Conservation (phyloP, 495 filamentous ascomycete species). For the Penicillium longicatenatum region DNA sequence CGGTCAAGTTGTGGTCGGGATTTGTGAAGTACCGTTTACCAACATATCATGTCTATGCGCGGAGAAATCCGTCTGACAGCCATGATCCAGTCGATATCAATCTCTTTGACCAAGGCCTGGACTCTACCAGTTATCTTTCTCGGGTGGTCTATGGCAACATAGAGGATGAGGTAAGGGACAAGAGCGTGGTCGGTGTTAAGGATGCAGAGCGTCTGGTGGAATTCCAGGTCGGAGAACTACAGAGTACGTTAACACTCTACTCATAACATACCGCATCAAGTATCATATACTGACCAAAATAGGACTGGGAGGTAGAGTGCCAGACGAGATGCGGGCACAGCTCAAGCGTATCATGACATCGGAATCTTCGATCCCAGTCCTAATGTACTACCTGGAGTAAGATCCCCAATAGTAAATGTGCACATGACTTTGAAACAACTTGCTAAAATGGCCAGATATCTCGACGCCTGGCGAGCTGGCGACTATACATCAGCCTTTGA, state of each 20-base stretch:
- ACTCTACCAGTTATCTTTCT: conserved; percentile 48
- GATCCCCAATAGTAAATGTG: conserved; percentile 7
- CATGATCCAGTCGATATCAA: conserved; percentile 71
- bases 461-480: conserved; percentile 88
- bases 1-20: conserved; percentile 71
- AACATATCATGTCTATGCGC: conserved; percentile 69
- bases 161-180: conserved; percentile 46
- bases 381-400: conserved; percentile 77
- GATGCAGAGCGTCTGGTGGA: conserved; percentile 84
- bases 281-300: conserved; percentile 27
- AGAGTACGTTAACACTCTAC: conserved; percentile 57
- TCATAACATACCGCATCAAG: neutral
- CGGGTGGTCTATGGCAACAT: conserved; percentile 65
- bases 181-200: conserved; percentile 64
- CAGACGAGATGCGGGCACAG: conserved; percentile 64
- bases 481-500: conserved; percentile 91
- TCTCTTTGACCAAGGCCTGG: conserved; percentile 44
- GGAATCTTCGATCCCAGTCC: conserved; percentile 65
- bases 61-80: conserved; percentile 62
- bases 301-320: conserved; percentile 70
- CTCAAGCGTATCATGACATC: conserved; percentile 67
- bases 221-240: conserved; percentile 83
- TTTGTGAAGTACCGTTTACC: conserved; percentile 79
- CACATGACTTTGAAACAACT: neutral
- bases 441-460: conserved; percentile 55